A percentile compares a stretch with the other conserved stretches of the same genome.
Evolutionary conservation across 495 filamentous ascomycete genomes (phyloP).

Genomic region (Pseudomonodictys pantanalensis): DNA sequence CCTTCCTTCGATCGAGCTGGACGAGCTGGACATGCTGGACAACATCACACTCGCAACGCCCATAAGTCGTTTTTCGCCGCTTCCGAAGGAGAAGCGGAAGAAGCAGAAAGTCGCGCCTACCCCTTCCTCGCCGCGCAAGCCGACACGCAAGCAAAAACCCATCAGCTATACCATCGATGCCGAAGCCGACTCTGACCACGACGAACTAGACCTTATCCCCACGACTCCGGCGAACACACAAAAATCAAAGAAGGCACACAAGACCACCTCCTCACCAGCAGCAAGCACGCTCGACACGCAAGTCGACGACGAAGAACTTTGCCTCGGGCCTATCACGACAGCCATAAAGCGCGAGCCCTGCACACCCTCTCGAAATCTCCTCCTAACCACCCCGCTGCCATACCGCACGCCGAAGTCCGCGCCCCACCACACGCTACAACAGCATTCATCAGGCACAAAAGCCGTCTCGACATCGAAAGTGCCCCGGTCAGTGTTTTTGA

Average conservation of each 20-base stretch:
- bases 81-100: too few relatives aligned
- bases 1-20: slow-evolving; percentile 2
- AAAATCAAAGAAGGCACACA: not conserved
- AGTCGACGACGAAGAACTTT: not conserved
- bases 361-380: not conserved
- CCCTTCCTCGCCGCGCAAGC: not conserved
- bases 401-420: slow-evolving; percentile 11
- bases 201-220: slow-evolving; percentile 6
- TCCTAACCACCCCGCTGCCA: not conserved
- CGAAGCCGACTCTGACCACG: not conserved
- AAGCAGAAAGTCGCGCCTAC: not conserved
- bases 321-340: not conserved
- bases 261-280: not conserved
- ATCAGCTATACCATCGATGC: not conserved
- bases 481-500: not conserved
- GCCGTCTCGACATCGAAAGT: not conserved
- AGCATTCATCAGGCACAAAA: not conserved
- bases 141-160: not conserved
- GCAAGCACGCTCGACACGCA: not conserved
- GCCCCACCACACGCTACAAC: slow-evolving; percentile 1
- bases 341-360: slow-evolving; percentile 6
- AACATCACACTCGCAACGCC: not conserved
- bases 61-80: too few relatives aligned
- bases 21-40: not conserved
- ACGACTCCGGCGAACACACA: not conserved